Conservation (phyloP, 2,329 filamentous ascomycete genomes). For the Coleophoma crateriformis region DNA sequence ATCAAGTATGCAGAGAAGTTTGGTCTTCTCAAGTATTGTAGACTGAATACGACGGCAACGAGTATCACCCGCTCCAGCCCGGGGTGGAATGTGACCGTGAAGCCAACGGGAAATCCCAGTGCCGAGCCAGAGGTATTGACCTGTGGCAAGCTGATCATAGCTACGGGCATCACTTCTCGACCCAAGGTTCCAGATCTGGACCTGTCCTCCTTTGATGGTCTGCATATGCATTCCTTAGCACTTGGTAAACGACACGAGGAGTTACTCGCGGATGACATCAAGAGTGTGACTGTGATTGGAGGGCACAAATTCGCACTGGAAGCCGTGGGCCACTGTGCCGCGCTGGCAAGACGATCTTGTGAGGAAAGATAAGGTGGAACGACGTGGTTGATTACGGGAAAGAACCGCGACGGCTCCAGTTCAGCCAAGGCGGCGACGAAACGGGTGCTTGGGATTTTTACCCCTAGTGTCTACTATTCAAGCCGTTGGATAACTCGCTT, state of each 20-base stretch:
- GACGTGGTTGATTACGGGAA: constrained; percentile 5
- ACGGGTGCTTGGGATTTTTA: background rate
- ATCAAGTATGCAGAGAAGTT: constrained; percentile 5
- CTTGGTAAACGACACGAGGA: constrained; percentile 5
- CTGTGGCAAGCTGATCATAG: constrained; percentile 43
- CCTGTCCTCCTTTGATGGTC: constrained; percentile 4
- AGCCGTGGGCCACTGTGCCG: constrained; percentile 54
- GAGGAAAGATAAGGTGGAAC: constrained; percentile 40
- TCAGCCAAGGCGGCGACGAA: constrained; percentile 2
- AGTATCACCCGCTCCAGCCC: constrained; percentile 22
- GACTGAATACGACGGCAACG: constrained; percentile 2
- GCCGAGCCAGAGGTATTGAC: constrained; percentile 16
- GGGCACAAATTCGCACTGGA: constrained; percentile 62
- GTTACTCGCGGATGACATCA: constrained; percentile 11
- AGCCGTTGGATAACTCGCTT: constrained; percentile 6
- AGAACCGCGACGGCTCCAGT: constrained; percentile 2
- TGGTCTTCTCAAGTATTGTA: constrained; percentile 2
- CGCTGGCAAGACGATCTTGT: constrained; percentile 32
- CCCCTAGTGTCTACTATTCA: constrained; percentile 4
- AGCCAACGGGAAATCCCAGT: constrained; percentile 9
- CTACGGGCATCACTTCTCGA: constrained; percentile 47
- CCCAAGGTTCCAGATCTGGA: constrained; percentile 32
- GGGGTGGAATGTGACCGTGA: constrained; percentile 35
- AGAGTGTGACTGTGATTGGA: constrained; percentile 49
- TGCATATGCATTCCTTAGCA: constrained; percentile 4